Base-by-base conservation (phyloP, 1,284 basidiomycete species). In the Ceratobasidium sp. region DNA sequence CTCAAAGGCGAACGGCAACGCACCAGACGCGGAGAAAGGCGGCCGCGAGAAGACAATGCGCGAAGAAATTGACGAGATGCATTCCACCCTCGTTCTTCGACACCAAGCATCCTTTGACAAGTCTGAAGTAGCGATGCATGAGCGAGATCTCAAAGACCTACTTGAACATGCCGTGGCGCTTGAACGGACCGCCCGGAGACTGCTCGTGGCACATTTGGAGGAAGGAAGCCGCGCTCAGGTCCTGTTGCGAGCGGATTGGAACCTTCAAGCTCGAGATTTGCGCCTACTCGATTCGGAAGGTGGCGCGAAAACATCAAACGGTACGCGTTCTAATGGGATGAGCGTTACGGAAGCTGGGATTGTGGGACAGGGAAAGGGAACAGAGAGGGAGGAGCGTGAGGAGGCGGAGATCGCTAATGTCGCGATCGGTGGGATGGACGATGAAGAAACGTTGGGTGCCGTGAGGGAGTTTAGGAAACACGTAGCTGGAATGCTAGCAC, bases 241-340 rank as follows among this genome's bases (percentile, higher is more conserved):
- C 13, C 28, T 84, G 5, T 72, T 84, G 5, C 69, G 80, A 39
- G 83, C 83, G 1, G 83, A 84, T 63, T 80, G 81, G 40, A 81
- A 84, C 72, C 77, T 84, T 13, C 83, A 84, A 71, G 49, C 79
- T 18, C 70, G 82, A 9, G 81, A 82, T 61, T 72, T 84, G 7
- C 77, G 78, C 23, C 44, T 78, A 4, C 56, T 81, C n/a, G 69
- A 78, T 40, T 60, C 67, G 20, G 78, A 51, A 33, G 72, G 68
- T 28, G 44, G 28, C 15, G 33, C 46, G 40, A 18, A 44, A 28
- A 1, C 28, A 15, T 13, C n/a, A 28, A 28, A n/a, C n/a, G 63
- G 51, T n/a, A 13, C 6, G 28, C 7, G 23, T 12, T 42, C 51
- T 26, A 51, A 61, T 39, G 66, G 77, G 3, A n/a, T 46, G 23